Base-by-base conservation (phyloP, 139 green algal genomes). In the Volvox africanus region DNA sequence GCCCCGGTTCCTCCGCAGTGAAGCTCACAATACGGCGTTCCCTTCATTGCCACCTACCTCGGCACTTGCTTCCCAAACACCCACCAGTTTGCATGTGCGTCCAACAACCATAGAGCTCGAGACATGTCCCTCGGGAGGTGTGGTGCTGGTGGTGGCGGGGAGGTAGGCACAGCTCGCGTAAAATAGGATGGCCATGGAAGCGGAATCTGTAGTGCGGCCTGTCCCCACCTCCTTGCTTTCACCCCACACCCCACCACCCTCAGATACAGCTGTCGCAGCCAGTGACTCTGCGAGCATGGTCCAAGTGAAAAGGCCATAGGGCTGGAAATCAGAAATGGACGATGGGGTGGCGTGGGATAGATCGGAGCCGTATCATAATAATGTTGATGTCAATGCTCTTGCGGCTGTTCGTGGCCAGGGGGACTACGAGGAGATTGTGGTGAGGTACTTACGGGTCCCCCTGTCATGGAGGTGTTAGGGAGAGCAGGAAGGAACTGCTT, bases 331-430 rank as follows among this genome's bases (percentile, higher is more conserved):
- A 14, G 32, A 22, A 24, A 12, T 13, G 65, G 65, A 28, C 11
- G 65, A 5, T 16, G 65, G 65, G n/a, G 55, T 92, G 55, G 37
- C 78, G 22, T 92, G 88, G 88, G 88, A 92, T 67, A 92, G 80
- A 1, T 6, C 33, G 30, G 30, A 89, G 88, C 88, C 88, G 19
- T 92, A 92, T 71, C 69, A 92, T 67, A 85, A 37, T 35, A 87
- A 76, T 3, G 9, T 92, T 24, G 80, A 92, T n/a, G n/a, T n/a
- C n/a, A n/a, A n/a, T n/a, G n/a, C n/a, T 26, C 28, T 50, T 30
- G 33, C 14, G 33, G 33, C 17, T 24, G 28, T 22, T 21, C 36
- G 30, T 32, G 62, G 61, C 50, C n/a, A n/a, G n/a, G n/a, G n/a
- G n/a, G n/a, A n/a, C n/a, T n/a, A n/a, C n/a, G n/a, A n/a, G n/a